Percentiles rank a stretch among this genome's conserved stretches.
Evolutionary conservation across 495 filamentous ascomycete species (phyloP).

Genomic region (Lasiosphaeria hispida): DNA sequence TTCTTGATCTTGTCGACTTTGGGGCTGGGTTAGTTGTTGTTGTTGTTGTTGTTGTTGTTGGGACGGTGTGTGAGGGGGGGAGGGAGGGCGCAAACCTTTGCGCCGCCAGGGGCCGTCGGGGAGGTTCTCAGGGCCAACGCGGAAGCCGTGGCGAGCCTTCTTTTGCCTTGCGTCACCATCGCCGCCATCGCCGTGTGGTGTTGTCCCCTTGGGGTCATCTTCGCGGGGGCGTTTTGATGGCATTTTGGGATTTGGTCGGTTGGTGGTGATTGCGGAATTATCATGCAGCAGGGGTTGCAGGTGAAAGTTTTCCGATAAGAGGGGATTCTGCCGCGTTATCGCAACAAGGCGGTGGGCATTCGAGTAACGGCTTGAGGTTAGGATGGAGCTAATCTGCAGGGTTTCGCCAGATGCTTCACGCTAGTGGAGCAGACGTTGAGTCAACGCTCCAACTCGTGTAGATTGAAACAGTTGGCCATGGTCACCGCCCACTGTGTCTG

Average conservation of each 20-base stretch:
- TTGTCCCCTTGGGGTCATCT: conserved; percentile 31
- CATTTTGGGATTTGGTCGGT: conserved; percentile 47
- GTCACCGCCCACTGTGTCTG: no score
- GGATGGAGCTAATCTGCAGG: neutral
- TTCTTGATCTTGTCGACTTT: conserved; percentile 89
- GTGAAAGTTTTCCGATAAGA: conserved; percentile 6
- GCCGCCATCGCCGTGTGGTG: conserved; percentile 1
- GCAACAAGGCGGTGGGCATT: conserved; percentile 4
- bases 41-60: no score
- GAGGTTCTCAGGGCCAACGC: conserved; percentile 85
- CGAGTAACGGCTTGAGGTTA: neutral
- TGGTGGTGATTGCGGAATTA: neutral
- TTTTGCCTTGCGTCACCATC: conserved; percentile 38
- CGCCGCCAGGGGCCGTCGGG: conserved; percentile 89
- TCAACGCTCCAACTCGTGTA: neutral
- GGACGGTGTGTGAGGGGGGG: neutral
- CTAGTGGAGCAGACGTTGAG: neutral
- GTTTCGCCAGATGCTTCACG: neutral
- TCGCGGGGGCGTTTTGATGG: conserved; percentile 61
- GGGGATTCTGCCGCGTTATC: conserved; percentile 10
- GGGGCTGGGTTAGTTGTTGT: conserved; percentile 11
- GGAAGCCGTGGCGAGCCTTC: conserved; percentile 55
- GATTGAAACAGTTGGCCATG: no score
- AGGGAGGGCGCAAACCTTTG: conserved; percentile 59
- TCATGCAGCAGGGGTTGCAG: neutral